Conservation (phyloP, 2,329 filamentous ascomycete genomes). For the Fusarium beomiforme region DNA sequence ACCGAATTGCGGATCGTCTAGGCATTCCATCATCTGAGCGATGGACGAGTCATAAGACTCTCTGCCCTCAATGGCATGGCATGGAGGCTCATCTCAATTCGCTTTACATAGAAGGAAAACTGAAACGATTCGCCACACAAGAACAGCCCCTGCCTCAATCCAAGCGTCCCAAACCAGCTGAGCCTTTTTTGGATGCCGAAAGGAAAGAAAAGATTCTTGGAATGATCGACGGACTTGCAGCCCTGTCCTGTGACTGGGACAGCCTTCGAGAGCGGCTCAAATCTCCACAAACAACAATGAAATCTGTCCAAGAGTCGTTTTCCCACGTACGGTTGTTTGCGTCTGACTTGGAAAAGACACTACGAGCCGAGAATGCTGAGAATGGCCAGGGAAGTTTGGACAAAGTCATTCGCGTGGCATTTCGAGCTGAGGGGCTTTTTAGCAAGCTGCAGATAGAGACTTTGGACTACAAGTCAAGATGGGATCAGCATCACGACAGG, state of each 20-base stretch:
- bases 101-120: accelerated
- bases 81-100: neutral
- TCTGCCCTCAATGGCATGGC: neutral
- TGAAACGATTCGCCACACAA: neutral
- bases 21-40: neutral
- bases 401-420: neutral
- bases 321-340: neutral
- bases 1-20: neutral
- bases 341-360: neutral
- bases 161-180: neutral
- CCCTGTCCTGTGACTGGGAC: neutral
- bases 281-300: neutral
- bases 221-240: neutral
- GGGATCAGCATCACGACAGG: neutral
- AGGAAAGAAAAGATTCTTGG: neutral
- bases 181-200: neutral
- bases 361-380: neutral
- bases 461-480: neutral
- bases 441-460: neutral
- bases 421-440: neutral
- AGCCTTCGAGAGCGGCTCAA: neutral
- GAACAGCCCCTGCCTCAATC: neutral
- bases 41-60: neutral
- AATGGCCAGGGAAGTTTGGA: neutral
- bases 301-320: neutral